These are phyloP conservation scores for Sporothrix mexicana DNA, from an alignment of 2,329 filamentous ascomycete genomes.

Conservation along the genomic window DNA sequence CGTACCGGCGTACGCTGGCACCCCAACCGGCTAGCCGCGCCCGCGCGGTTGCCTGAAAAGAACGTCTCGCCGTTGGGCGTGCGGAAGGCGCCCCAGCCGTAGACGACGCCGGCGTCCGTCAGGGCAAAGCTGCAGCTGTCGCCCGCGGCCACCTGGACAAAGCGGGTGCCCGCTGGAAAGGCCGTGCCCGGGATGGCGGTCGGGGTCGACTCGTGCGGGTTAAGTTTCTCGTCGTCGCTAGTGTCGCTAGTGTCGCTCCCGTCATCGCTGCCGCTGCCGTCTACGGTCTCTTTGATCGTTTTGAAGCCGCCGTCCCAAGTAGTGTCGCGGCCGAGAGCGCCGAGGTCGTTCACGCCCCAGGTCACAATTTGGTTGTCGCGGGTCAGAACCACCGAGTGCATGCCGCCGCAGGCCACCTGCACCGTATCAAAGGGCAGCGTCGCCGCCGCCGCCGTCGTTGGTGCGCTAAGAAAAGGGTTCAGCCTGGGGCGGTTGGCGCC, in stretches of 20 bases:
- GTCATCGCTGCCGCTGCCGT: too few relatives aligned
- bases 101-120: conserved; percentile 73
- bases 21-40: too few relatives aligned
- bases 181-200: conserved; percentile 57
- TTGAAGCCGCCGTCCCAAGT: conserved; percentile 41
- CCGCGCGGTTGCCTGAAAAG: too few relatives aligned
- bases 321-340: not conserved
- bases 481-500: not conserved
- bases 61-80: conserved; percentile 25
- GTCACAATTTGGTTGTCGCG: not conserved
- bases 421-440: not conserved
- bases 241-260: too few relatives aligned
- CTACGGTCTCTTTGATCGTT: too few relatives aligned
- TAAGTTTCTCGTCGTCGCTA: too few relatives aligned
- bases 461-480: not conserved
- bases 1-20: conserved; percentile 54
- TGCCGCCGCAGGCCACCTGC: not conserved
- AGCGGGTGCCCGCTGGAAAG: conserved; percentile 45
- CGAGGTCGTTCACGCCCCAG: not conserved
- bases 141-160: conserved; percentile 66
- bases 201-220: conserved; percentile 65
- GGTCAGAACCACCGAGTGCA: not conserved
- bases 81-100: conserved; percentile 76
- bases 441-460: too few relatives aligned
- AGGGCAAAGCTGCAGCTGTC: conserved; percentile 76